Base-by-base conservation (phyloP, 208 protist genomes). In the Trypanosoma avium region DNA sequence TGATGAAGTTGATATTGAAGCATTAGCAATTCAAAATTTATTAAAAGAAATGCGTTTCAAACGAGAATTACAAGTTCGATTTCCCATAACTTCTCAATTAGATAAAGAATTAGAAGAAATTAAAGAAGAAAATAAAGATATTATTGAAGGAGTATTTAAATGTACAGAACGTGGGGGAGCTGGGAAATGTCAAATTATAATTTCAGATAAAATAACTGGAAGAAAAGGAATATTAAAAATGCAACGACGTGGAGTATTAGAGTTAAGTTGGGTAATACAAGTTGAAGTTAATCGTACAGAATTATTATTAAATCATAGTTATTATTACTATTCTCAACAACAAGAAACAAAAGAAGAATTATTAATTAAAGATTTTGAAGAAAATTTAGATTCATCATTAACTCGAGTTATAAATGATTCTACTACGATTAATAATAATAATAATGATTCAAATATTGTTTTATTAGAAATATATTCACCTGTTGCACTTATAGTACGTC, bases 401-500 rank as follows among this genome's bases (percentile, higher is more conserved):
- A 67, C 82, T 19, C 66, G 49, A 4, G 68, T 88, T 8, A 0
- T 80, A 3, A 24, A n/a, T 9, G 54, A 27, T 36, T 15, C 17
- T 17, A 38, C 17, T 13, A 43, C 6, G 27, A 12, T 8, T 19
- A 53, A 49, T 5, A 52, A 13, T 19, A 40, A 61, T 35, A 47
- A 29, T 3, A 47, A 27, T 3, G 33, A 38, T 45, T 15, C 24
- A 19, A 7, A 47, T 1, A 24, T 58, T 27, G 61, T 55, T 56
- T 21, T 70, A 24, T 29, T 94, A 3, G 75, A 83, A 61, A 66
- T 95, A 32, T 66, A 52, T 19, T 95, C 89, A 17, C 68, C 57
- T 27, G 33, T 65, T 8, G 78, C 79, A 5, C 32, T 91, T 9
- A 64, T 95, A 7, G 82, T 91, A 27, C 89, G 84, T 17, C 89